phyloP scores from a whole-genome alignment of 2,329 filamentous ascomycete genomes.

The Byssothecium circinans region DNA sequence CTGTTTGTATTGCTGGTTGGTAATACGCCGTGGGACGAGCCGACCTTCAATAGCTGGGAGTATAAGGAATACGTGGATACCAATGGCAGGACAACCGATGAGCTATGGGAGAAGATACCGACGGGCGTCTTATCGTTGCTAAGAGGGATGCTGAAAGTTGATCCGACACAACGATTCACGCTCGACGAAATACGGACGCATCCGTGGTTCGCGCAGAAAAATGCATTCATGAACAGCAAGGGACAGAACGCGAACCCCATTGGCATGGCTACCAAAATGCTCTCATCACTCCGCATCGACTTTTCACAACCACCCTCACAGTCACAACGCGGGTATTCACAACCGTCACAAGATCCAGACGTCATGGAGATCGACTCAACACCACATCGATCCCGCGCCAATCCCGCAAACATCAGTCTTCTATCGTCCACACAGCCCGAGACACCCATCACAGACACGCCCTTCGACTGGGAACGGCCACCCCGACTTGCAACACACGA shows the following conservation, averaged over 20 bases:
- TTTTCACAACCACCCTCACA: conserved; percentile 69
- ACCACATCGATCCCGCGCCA: conserved; percentile 35
- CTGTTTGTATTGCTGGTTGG: conserved; percentile 92
- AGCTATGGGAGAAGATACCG: conserved; percentile 81
- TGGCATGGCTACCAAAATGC: conserved; percentile 89
- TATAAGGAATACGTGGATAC: conserved; percentile 83
- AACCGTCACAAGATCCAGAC: conserved; percentile 49
- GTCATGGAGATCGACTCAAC: conserved; percentile 70
- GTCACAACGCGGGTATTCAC: conserved; percentile 47
- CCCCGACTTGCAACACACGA: conserved; percentile 48
- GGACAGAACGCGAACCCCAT: conserved; percentile 79
- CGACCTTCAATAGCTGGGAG: conserved; percentile 82
- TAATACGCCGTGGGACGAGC: conserved; percentile 97
- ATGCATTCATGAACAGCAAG: conserved; percentile 72
- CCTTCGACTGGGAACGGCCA: conserved; percentile 88
- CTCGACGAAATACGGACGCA: conserved; percentile 85
- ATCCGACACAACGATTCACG: conserved; percentile 74
- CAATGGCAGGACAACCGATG: conserved; percentile 79
- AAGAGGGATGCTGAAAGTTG: conserved; percentile 88
- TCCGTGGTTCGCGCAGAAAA: conserved; percentile 89
- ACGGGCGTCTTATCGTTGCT: conserved; percentile 75
- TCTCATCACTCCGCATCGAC: conserved; percentile 87
- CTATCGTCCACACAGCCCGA: conserved; percentile 87
- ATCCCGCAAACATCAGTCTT: conserved; percentile 44
- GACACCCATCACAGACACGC: conserved; percentile 69